phyloP scores from a whole-genome alignment of 164 flowering plant species.

The Sedum album region DNA sequence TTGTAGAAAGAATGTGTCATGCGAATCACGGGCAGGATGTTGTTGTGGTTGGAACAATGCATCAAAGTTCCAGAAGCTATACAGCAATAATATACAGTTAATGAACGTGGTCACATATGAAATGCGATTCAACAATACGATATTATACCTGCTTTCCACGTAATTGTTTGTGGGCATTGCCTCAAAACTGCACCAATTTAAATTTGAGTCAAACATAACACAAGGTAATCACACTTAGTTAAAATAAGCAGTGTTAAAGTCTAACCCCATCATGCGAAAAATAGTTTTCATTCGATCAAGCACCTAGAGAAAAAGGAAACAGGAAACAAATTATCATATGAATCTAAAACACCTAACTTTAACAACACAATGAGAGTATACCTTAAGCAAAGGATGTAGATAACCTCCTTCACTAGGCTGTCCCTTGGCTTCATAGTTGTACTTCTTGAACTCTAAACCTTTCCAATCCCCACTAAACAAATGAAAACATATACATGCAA shows the following conservation, averaged over 20 bases:
- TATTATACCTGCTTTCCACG: constrained; percentile 80
- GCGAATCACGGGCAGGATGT: constrained; percentile 99
- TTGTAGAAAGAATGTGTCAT: constrained; percentile 87
- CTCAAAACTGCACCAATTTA: constrained; percentile 60
- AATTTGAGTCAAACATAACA: constrained; percentile 4
- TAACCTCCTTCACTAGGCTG: constrained; percentile 67
- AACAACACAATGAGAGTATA: not conserved
- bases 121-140: not conserved
- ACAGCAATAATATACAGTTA: constrained; percentile 11
- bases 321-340: not conserved
- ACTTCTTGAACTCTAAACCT: constrained; percentile 73
- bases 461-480: constrained; percentile 80
- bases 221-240: not conserved
- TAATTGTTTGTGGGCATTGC: constrained; percentile 95
- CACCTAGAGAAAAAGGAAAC: constrained; percentile 43
- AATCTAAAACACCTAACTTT: not conserved
- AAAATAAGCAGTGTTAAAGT: not conserved
- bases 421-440: constrained; percentile 79
- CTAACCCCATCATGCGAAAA: constrained; percentile 85
- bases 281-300: constrained; percentile 58
- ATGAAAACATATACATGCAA: too few species aligned
- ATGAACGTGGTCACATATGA: not conserved
- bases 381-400: constrained; percentile 94
- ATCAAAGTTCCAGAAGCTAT: constrained; percentile 97
- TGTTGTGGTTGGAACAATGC: constrained; percentile 97